Evolutionary conservation across 2,329 filamentous ascomycete genomes (phyloP).

Genomic region (Podosphaera fusca): DNA sequence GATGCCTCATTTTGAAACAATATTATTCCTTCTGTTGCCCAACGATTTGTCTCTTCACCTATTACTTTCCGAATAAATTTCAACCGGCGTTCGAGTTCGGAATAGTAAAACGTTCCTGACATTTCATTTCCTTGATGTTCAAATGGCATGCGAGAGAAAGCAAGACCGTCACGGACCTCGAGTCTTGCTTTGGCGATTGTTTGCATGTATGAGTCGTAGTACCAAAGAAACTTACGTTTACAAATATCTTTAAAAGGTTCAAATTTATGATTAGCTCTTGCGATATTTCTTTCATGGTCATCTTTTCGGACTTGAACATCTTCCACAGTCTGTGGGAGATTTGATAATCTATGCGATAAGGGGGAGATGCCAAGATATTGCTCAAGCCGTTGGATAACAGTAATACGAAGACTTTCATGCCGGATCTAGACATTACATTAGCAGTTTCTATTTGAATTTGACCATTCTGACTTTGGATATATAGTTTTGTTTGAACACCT

Average conservation of each 20-base stretch:
- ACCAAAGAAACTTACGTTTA: constrained; percentile 88
- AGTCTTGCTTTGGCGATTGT: constrained; percentile 41
- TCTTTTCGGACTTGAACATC: constrained; percentile 26
- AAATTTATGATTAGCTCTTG: constrained; percentile 35
- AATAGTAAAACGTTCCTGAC: constrained; percentile 70
- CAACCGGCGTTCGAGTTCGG: constrained; percentile 46
- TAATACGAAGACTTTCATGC: constrained; percentile 71
- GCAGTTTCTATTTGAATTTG: background rate
- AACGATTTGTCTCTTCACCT: constrained; percentile 45
- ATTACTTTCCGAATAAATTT: constrained; percentile 44
- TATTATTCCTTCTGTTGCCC: constrained; percentile 45
- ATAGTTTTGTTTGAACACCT: constrained; percentile 52
- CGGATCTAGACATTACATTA: constrained; percentile 38
- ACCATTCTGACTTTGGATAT: constrained; percentile 42
- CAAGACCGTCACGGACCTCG: constrained; percentile 37
- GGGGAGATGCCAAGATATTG: constrained; percentile 43
- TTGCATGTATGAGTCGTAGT: constrained; percentile 66
- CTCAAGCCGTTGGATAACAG: constrained; percentile 70
- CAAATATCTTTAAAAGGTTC: constrained; percentile 77
- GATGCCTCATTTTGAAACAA: constrained; percentile 43
- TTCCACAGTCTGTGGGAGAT: constrained; percentile 16
- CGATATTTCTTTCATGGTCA: constrained; percentile 18
- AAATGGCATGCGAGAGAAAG: constrained; percentile 71
- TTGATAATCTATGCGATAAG: constrained; percentile 21
- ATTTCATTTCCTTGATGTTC: constrained; percentile 57